Evolutionary conservation across 768 basidiomycete species (phyloP), one percentile per base, ranked within the genome.

Genomic region (Boletus insuetus): DNA sequence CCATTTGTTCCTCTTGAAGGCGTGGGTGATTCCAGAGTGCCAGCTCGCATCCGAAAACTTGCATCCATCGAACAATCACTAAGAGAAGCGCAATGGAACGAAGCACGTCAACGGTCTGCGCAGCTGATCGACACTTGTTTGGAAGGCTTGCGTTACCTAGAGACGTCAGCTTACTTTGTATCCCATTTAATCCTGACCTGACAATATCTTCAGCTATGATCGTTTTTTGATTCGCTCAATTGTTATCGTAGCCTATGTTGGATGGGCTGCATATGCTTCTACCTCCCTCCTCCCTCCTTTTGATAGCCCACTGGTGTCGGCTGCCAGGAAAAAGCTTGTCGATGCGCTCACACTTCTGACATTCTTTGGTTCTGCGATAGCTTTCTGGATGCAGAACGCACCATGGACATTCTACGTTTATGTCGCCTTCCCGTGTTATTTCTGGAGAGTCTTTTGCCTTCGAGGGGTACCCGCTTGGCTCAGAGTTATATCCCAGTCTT

Each of bases 361-460:
- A 2, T 61, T 75, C 38, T 45, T 64, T 8, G 61, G 53, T 16
- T 82, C 79, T 50, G 83, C 79, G 74, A 53, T 49, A 0, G 62
- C 79, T 12, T 90, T 91, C 64, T 75, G 74, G 38, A 41, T 84
- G n/a, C 88, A 92, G 63, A 73, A 68, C 22, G 82, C 85, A 0
- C 87, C 90, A 0, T 81, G 77, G 79, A 83, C 83, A 4, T 89
- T 90, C 63, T 92, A 87, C 64, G 53, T 89, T 40, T 94, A 94
- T 63, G 77, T 85, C 35, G 66, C 78, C 5, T 92, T 92, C 58
- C 89, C 91, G 0, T 78, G 81, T 32, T 91, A 83, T 71, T 93
- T 93, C 68, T 91, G 89, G 89, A 75, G 76, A 32, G 81, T 79
- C 50, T 82, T 84, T 38, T 62, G 8, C 37, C n/a, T 62, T n/a